A percentile compares a stretch with the other conserved stretches of the same genome.
Conservation (phyloP, 106 monocot species). For the Agapanthus africanus region DNA sequence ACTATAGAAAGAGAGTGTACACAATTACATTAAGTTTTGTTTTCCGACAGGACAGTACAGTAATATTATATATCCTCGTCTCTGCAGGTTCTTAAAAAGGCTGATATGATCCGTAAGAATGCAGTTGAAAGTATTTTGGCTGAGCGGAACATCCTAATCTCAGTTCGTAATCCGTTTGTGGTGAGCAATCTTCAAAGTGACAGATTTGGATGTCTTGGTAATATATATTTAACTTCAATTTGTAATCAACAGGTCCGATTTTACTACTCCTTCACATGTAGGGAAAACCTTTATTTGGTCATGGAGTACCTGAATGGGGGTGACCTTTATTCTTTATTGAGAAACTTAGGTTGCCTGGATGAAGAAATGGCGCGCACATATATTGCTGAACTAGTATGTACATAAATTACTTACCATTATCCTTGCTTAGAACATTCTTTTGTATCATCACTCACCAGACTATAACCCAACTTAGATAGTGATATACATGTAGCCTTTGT, state of each 20-base stretch:
- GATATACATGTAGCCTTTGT: slow-evolving; percentile 4
- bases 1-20: too few species aligned
- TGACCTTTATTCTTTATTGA: slow-evolving; percentile 89
- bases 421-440: background rate
- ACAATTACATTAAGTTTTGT: too few species aligned
- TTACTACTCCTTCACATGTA: slow-evolving; percentile 99
- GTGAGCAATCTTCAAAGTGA: slow-evolving; percentile 31
- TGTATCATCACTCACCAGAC: background rate
- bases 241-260: slow-evolving; percentile 76
- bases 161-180: slow-evolving; percentile 95
- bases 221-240: slow-evolving; percentile 21
- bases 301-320: slow-evolving; percentile 99
- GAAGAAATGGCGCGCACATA: slow-evolving; percentile 95
- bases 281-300: slow-evolving; percentile 97
- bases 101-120: slow-evolving; percentile 98
- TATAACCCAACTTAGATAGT: background rate
- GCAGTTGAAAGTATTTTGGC: slow-evolving; percentile 98
- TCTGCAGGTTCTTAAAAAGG: slow-evolving; percentile 84
- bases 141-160: slow-evolving; percentile 94
- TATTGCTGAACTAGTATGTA: slow-evolving; percentile 85
- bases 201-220: background rate
- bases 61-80: slow-evolving; percentile 7
- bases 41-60: too few species aligned
- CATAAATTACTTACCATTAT: background rate
- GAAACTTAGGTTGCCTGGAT: slow-evolving; percentile 89